phyloP scores from a whole-genome alignment of 2,329 filamentous ascomycete species.

The Zalaria sp. region DNA sequence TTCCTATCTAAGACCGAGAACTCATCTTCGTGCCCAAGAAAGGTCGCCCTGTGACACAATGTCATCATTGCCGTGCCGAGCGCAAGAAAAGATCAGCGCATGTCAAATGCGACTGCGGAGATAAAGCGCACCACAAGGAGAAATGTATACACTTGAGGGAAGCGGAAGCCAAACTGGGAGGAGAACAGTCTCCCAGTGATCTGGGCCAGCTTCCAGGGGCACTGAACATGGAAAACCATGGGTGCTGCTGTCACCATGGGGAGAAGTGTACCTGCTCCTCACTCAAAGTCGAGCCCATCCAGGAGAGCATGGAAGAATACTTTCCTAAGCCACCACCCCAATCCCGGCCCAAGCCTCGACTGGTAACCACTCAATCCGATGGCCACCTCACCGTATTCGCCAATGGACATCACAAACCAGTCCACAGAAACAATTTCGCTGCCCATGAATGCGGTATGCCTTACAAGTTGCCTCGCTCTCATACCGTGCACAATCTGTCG shows the following conservation, averaged over 20 bases:
- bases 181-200: too few species aligned
- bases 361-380: conserved; percentile 45
- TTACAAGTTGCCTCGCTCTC: conserved; percentile 44
- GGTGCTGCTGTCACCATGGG: conserved; percentile 42
- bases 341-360: conserved; percentile 36
- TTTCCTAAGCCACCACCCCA: conserved; percentile 6
- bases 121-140: conserved; percentile 52
- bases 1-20: conserved; percentile 55
- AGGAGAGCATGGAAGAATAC: conserved; percentile 10
- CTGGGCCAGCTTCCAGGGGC: conserved; percentile 9
- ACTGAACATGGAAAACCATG: conserved; percentile 18
- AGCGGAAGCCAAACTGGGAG: conserved; percentile 18
- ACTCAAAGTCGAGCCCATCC: conserved; percentile 38
- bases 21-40: conserved; percentile 95
- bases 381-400: conserved; percentile 45
- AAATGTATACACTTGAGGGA: conserved; percentile 30
- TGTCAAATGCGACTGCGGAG: conserved; percentile 92
- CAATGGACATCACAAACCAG: conserved; percentile 51
- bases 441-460: conserved; percentile 48
- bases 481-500: conserved; percentile 33
- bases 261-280: conserved; percentile 44
- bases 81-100: conserved; percentile 93
- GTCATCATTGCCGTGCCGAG: conserved; percentile 87
- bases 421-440: conserved; percentile 49
- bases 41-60: conserved; percentile 93